Evolutionary conservation across 176 grass and related monocot genomes (phyloP).

Genomic region (Urochloa ruziziensis): DNA sequence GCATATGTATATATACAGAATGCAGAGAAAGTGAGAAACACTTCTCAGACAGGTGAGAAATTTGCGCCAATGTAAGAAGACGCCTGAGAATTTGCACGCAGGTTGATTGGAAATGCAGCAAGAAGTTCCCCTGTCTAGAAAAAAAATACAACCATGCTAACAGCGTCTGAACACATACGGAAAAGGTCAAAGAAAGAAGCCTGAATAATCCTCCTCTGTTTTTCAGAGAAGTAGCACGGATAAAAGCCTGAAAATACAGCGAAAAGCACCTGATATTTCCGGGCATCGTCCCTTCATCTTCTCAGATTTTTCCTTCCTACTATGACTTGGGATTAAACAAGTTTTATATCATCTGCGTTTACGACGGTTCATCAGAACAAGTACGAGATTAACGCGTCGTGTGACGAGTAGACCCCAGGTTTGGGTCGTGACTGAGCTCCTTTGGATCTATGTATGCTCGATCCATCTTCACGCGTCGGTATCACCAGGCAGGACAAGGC

Average conservation of each 20-base stretch:
- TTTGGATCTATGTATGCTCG: too few species aligned
- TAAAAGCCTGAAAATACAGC: neutral
- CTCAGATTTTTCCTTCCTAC: neutral
- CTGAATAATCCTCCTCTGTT: neutral
- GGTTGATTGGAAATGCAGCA: neutral
- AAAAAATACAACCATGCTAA: neutral
- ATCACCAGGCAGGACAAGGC: neutral
- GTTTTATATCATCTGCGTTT: neutral
- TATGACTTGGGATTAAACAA: neutral
- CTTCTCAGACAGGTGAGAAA: neutral
- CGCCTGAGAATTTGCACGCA: neutral
- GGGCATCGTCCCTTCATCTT: neutral
- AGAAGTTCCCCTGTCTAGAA: neutral
- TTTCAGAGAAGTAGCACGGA: neutral
- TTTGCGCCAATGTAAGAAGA: neutral
- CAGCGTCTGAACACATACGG: neutral
- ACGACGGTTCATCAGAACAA: neutral
- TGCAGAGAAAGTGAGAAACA: neutral
- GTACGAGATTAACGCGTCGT: neutral
- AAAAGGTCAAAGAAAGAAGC: neutral
- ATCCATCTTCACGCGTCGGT: neutral
- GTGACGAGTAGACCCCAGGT: neutral
- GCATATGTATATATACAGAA: neutral
- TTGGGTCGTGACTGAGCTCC: neutral
- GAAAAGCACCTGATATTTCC: neutral